phyloP scores from a whole-genome alignment of 2,329 filamentous ascomycete genomes.

The Emergomyces africanus region DNA sequence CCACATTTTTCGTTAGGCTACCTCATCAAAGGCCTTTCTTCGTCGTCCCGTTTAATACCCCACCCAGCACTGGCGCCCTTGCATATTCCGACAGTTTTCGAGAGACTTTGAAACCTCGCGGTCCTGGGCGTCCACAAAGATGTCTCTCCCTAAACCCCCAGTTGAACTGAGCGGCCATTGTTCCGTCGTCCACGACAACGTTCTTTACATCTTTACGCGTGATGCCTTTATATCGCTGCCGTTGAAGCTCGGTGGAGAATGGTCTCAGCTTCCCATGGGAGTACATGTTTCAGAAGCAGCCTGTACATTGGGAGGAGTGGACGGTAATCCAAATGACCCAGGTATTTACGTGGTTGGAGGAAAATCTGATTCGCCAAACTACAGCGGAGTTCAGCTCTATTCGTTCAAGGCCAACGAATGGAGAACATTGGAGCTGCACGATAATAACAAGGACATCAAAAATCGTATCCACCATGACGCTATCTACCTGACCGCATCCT shows the following conservation, averaged over 20 bases:
- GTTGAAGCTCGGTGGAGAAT: conserved; percentile 56
- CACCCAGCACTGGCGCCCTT: conserved; percentile 11
- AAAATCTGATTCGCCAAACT: conserved; percentile 41
- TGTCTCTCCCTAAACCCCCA: conserved; percentile 60
- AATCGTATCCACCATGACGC: conserved; percentile 64
- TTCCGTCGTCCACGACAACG: conserved; percentile 67
- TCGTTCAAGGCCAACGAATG: conserved; percentile 45
- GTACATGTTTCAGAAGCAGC: conserved; percentile 55
- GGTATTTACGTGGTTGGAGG: conserved; percentile 77
- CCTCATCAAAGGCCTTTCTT: conserved; percentile 1
- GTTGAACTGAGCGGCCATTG: conserved; percentile 64
- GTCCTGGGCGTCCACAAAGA: conserved; percentile 26
- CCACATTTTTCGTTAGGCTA: background rate
- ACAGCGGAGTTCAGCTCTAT: conserved; percentile 63
- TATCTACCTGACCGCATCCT: conserved; percentile 55
- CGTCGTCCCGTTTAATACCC: conserved; percentile 4
- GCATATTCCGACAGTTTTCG: conserved; percentile 1
- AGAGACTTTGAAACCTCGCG: conserved; percentile 5
- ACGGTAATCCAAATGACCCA: conserved; percentile 43
- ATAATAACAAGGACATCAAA: conserved; percentile 44
- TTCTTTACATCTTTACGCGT: conserved; percentile 70
- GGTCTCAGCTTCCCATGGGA: conserved; percentile 54
- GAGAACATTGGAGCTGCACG: conserved; percentile 36
- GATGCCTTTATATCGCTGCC: conserved; percentile 62
- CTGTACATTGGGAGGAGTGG: conserved; percentile 59